Evolutionary conservation across 106 monocot genomes (phyloP).

Genomic region (Dendrobium nobile): DNA sequence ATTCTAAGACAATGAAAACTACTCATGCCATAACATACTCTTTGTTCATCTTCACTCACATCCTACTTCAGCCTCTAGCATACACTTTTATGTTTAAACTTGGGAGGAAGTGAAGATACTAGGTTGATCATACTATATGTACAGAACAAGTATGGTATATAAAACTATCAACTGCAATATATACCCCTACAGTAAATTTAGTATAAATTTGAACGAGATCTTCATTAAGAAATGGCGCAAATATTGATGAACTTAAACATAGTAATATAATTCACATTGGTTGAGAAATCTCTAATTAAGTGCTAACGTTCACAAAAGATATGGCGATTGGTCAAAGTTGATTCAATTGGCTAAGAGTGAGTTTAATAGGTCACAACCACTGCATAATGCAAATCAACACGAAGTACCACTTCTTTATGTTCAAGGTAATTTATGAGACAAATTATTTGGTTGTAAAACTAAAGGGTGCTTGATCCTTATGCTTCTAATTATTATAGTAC

Average conservation of each 20-base stretch:
- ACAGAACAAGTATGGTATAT: neutral
- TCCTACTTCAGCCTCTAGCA: neutral
- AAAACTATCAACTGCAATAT: too few relatives aligned
- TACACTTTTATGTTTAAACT: neutral
- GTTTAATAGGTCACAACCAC: neutral
- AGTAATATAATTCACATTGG: neutral
- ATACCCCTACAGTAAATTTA: too few relatives aligned
- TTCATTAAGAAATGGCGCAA: neutral
- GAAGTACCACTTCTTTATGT: neutral
- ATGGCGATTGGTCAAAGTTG: too few relatives aligned
- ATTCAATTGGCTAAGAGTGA: neutral
- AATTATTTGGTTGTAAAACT: neutral
- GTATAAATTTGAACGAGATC: neutral
- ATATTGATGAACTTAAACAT: neutral
- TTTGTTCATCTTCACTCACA: too few relatives aligned
- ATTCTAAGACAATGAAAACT: too few relatives aligned
- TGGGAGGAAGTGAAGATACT: neutral
- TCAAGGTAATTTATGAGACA: neutral
- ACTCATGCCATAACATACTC: too few relatives aligned
- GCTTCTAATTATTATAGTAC: too few relatives aligned
- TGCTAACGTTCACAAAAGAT: neutral
- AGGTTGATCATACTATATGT: neutral
- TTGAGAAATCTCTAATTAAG: neutral
- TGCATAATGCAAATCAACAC: neutral
- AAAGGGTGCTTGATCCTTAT: neutral